Evolutionary conservation across 441 rosid species (phyloP), one percentile per base, ranked within the genome.

Genomic region (Isatis lusitanica): DNA sequence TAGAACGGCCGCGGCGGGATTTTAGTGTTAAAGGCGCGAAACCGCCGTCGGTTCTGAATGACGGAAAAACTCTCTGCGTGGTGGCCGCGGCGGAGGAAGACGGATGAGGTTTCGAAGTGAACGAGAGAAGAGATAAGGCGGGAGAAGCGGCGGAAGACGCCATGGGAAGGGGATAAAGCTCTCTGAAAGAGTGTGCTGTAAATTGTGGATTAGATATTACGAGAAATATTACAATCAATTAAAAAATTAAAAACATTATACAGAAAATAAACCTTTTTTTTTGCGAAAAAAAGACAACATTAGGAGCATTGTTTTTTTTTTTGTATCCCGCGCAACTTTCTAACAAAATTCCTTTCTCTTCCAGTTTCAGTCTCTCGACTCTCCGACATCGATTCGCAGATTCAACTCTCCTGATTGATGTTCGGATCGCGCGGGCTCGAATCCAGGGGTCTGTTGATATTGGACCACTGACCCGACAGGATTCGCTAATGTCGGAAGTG

Each of bases 251-350:
- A 26, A 40, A 9, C 13, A 10, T 56, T 42, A 13, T 42, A 8
- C 9, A 35, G 47, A 10, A 10, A 39, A 39, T 39, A 39, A 39
- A 35, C 42, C 13, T 38, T 38, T 10, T 38, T 52, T 38, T 8
- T 11, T n/a, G 12, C 10, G 7, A 28, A 15, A 50, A 61, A 51
- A 17, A 28, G 36, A 36, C 7, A 48, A 62, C 18, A 47, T 13
- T 48, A 72, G 43, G 40, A 56, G 28, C 52, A 28, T 40, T 46
- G 55, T 63, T 52, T 26, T 6, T 24, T 24, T 31, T 30, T 59
- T 3, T 44, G 77, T 74, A 76, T 81, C 86, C 87, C 88, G 84
- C 90, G 84, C 90, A 77, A 79, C 79, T 55, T 69, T 61, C 26
- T 42, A 53, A 52, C 58, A 75, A 75, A 60, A 67, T 69, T 42